These are phyloP conservation scores for Pichia norvegensis DNA, from an alignment of 1,139 yeast species.

Conservation along the genomic window DNA sequence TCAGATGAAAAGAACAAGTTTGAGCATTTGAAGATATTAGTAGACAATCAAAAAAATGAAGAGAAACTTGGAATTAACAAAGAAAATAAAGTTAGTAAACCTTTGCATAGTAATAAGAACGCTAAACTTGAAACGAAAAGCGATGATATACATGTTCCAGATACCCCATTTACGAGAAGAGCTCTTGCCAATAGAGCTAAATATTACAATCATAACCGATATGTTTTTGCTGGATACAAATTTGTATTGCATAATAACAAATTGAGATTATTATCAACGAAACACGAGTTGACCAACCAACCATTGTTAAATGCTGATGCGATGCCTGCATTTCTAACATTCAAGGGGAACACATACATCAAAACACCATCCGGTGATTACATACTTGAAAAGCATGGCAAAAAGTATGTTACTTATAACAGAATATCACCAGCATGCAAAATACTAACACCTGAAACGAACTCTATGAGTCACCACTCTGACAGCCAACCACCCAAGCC, in stretches of 20 bases:
- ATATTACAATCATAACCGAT: slow-evolving; percentile 35
- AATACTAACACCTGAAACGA: slow-evolving; percentile 4
- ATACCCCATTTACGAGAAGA: slow-evolving; percentile 18
- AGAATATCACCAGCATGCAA: slow-evolving; percentile 30
- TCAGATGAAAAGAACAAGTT: slow-evolving; percentile 11
- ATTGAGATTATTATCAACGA: slow-evolving; percentile 22
- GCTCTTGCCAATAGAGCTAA: slow-evolving; percentile 23
- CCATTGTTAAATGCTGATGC: slow-evolving; percentile 15
- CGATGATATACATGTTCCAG: slow-evolving; percentile 13
- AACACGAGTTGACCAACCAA: slow-evolving; percentile 12
- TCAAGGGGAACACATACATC: slow-evolving; percentile 17
- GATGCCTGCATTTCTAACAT: slow-evolving; percentile 14
- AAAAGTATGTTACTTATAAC: slow-evolving; percentile 32
- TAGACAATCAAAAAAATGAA: slow-evolving; percentile 1
- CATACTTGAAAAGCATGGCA: slow-evolving; percentile 4
- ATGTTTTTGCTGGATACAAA: slow-evolving; percentile 29
- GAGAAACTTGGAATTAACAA: slow-evolving; percentile 7
- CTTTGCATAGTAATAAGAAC: slow-evolving; percentile 3
- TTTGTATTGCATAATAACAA: slow-evolving; percentile 21
- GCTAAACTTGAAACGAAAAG: slow-evolving; percentile 2
- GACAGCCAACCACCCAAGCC: background rate
- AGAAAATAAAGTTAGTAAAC: slow-evolving; percentile 1
- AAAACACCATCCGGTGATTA: slow-evolving; percentile 23
- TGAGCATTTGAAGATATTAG: slow-evolving; percentile 4
- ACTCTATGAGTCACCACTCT: background rate